A percentile compares a stretch with the other conserved stretches of the same genome.
phyloP scores from a whole-genome alignment of 306 rosid genomes.

The Gastrolobium bilobum region DNA sequence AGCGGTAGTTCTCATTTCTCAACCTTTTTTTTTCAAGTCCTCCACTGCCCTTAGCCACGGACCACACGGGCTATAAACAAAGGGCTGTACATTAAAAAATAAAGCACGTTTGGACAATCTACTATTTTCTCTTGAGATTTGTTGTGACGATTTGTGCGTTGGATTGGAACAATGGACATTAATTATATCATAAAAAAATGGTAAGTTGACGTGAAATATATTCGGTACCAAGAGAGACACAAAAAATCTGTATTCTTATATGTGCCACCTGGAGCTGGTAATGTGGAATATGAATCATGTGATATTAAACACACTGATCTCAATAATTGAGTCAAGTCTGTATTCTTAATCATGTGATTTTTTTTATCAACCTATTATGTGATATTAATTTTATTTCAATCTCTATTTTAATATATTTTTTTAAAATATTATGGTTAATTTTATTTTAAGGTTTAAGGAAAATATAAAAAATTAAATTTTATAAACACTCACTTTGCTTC shows the following conservation, averaged over 20 bases:
- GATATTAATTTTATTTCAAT: no score
- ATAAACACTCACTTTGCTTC: no score
- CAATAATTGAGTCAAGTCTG: constrained; percentile 25
- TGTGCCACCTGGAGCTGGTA: constrained; percentile 18
- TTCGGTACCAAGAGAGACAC: neutral
- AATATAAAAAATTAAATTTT: no score
- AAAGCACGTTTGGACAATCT: constrained; percentile 32
- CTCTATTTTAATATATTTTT: no score
- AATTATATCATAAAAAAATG: neutral
- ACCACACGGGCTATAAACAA: neutral
- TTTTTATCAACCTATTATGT: no score
- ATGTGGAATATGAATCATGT: constrained; percentile 28
- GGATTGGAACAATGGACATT: neutral
- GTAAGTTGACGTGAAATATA: neutral
- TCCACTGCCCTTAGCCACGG: neutral
- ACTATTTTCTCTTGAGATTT: neutral
- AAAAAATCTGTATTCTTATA: neutral
- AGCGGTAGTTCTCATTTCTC: neutral
- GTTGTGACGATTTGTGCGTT: neutral
- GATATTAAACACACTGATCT: constrained; percentile 2
- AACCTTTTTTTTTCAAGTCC: neutral
- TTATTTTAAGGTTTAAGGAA: no score
- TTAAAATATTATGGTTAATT: no score
- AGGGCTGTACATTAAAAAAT: neutral
- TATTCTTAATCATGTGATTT: no score